phyloP scores from a whole-genome alignment of 1,139 yeast species.

The Yamadazyma oceani region DNA sequence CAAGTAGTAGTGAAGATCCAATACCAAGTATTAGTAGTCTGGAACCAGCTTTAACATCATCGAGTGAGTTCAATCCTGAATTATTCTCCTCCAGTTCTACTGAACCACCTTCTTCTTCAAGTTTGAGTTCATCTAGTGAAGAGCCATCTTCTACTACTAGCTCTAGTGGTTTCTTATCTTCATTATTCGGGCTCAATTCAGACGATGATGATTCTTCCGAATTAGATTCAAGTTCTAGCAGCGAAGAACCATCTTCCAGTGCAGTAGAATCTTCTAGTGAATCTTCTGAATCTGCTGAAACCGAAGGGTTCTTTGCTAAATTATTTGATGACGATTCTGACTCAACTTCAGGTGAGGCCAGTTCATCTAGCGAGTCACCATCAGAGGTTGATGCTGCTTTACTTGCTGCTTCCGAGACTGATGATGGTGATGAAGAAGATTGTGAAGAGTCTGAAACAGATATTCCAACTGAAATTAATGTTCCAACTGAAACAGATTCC shows the following conservation, averaged over 20 bases:
- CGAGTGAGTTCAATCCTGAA: constrained; percentile 1
- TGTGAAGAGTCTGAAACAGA: constrained; percentile 9
- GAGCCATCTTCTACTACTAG: constrained; percentile 2
- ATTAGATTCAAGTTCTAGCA: neutral
- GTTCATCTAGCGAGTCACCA: constrained; percentile 2
- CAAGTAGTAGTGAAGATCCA: neutral
- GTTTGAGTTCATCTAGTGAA: constrained; percentile 2
- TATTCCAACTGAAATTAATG: constrained; percentile 3
- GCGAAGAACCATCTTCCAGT: neutral
- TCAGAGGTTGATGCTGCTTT: constrained; percentile 3
- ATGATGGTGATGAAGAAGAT: constrained; percentile 17
- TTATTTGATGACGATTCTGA: no score
- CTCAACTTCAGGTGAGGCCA: constrained; percentile 5
- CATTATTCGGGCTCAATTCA: neutral
- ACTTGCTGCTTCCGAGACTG: constrained; percentile 5
- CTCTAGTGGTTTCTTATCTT: constrained; percentile 1
- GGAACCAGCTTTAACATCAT: constrained; percentile 1
- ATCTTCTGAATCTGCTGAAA: neutral
- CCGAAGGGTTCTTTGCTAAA: constrained; percentile 4
- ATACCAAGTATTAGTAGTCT: constrained; percentile 3
- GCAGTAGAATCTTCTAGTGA: constrained; percentile 1
- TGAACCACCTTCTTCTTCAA: constrained; percentile 1
- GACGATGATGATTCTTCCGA: constrained; percentile 6
- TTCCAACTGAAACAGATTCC: constrained; percentile 5
- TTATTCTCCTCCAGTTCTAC: constrained; percentile 3